These are phyloP conservation scores for Zygosaccharomyces pseudorouxii DNA, from an alignment of 805 yeast species.

Conservation along the genomic window DNA sequence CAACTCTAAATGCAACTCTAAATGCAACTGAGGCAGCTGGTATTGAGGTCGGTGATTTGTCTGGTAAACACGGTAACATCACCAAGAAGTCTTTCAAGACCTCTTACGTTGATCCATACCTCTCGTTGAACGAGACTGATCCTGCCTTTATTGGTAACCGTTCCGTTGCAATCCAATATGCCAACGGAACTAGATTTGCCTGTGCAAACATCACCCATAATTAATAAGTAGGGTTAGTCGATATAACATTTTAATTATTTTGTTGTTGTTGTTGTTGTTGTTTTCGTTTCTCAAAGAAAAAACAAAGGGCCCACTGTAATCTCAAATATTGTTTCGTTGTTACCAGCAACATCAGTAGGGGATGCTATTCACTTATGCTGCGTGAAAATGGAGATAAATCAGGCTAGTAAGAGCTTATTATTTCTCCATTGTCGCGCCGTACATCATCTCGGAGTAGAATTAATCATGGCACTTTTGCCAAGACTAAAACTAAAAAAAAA, in stretches of 20 bases:
- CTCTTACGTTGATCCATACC: conserved; percentile 57
- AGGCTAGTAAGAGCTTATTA: too few species aligned
- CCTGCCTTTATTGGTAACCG: conserved; percentile 57
- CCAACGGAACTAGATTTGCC: conserved; percentile 52
- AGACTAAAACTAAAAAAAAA: too few species aligned
- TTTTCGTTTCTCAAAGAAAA: too few species aligned
- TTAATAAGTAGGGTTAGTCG: too few species aligned
- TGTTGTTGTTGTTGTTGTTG: too few species aligned
- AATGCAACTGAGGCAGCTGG: conserved; percentile 4
- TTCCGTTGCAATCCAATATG: conserved; percentile 53
- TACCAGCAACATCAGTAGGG: too few species aligned
- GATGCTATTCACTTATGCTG: too few species aligned
- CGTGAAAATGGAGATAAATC: too few species aligned
- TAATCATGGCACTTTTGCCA: too few species aligned
- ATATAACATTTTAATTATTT: too few species aligned
- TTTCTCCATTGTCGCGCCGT: not conserved
- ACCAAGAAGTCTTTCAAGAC: conserved; percentile 65
- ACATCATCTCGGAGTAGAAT: not conserved
- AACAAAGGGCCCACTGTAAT: too few species aligned
- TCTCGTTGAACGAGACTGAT: conserved; percentile 54
- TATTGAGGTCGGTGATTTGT: conserved; percentile 62
- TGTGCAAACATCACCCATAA: conserved; percentile 49
- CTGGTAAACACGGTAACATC: conserved; percentile 74
- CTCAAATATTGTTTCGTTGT: too few species aligned
- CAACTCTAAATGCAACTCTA: not conserved